Evolutionary conservation across 371 early-diverging fungal genomes (phyloP).

Genomic region (Fennellomyces sp.): DNA sequence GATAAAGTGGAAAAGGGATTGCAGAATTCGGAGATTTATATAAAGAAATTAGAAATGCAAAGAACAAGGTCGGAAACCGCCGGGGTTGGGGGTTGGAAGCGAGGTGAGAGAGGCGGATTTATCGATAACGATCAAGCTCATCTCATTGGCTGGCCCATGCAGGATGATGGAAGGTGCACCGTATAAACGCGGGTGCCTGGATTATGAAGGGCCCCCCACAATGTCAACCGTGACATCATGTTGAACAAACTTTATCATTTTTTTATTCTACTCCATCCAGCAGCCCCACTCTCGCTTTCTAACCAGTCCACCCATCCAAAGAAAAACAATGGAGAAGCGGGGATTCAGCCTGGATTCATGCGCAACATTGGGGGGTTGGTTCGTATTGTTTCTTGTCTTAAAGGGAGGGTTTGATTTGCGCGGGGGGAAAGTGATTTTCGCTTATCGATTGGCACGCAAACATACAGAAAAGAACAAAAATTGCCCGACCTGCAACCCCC

Average conservation of each 20-base stretch:
- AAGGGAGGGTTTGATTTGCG: background rate
- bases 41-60: background rate
- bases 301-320: too few relatives aligned
- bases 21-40: conserved; percentile 18
- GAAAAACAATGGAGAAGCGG: background rate
- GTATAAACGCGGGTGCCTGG: conserved; percentile 11
- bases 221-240: conserved; percentile 17
- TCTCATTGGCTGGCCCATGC: conserved; percentile 19
- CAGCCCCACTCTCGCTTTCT: too few relatives aligned
- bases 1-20: background rate
- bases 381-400: background rate
- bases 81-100: conserved; percentile 4
- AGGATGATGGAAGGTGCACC: conserved; percentile 12
- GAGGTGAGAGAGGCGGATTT: background rate
- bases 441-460: conserved; percentile 10
- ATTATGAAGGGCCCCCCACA: conserved; percentile 7
- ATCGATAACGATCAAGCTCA: conserved; percentile 19
- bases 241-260: conserved; percentile 12
- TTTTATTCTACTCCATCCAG: background rate
- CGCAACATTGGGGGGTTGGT: background rate
- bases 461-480: too few relatives aligned
- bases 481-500: too few relatives aligned
- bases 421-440: background rate
- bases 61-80: conserved; percentile 16
- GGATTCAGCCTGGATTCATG: background rate